phyloP scores from a whole-genome alignment of 352 stramenopile genomes.

The Globisporangium canariense region DNA sequence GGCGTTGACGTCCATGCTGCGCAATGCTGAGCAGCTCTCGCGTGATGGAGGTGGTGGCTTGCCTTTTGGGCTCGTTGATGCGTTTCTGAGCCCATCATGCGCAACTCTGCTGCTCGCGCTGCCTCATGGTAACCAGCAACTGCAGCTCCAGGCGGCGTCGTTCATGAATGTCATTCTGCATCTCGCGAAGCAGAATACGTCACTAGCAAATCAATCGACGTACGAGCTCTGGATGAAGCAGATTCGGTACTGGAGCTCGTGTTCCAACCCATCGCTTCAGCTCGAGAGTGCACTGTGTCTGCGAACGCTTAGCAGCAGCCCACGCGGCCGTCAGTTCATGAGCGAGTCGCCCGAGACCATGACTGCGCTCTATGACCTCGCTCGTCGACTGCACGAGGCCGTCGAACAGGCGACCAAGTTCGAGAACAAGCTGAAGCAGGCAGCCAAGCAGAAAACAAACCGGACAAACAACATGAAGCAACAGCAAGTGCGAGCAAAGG shows the following conservation, averaged over 20 bases:
- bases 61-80: slow-evolving; percentile 27
- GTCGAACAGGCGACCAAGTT: not conserved
- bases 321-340: slow-evolving; percentile 42
- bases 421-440: not conserved
- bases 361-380: slow-evolving; percentile 47
- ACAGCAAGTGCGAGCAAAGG: not conserved
- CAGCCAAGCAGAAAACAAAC: not conserved
- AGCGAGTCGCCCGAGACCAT: slow-evolving; percentile 47
- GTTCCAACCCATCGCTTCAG: slow-evolving; percentile 25
- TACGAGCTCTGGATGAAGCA: slow-evolving; percentile 70
- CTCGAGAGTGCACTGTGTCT: slow-evolving; percentile 43
- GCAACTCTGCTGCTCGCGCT: slow-evolving; percentile 39
- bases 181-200: slow-evolving; percentile 32
- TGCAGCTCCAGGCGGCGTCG: slow-evolving; percentile 47
- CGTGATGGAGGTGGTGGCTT: slow-evolving; percentile 5
- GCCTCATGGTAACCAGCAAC: slow-evolving; percentile 23
- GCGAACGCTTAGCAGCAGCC: slow-evolving; percentile 49
- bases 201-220: slow-evolving; percentile 29
- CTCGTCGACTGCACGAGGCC: slow-evolving; percentile 44
- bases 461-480: not conserved
- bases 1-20: slow-evolving; percentile 34
- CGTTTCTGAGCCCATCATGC: slow-evolving; percentile 31
- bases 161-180: slow-evolving; percentile 49
- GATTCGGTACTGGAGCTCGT: slow-evolving; percentile 38
- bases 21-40: slow-evolving; percentile 20